Percentiles rank a stretch among this genome's conserved stretches.
Conservation (phyloP, 371 early-diverging fungal species). For the Apophysomyces trapeziformis region DNA sequence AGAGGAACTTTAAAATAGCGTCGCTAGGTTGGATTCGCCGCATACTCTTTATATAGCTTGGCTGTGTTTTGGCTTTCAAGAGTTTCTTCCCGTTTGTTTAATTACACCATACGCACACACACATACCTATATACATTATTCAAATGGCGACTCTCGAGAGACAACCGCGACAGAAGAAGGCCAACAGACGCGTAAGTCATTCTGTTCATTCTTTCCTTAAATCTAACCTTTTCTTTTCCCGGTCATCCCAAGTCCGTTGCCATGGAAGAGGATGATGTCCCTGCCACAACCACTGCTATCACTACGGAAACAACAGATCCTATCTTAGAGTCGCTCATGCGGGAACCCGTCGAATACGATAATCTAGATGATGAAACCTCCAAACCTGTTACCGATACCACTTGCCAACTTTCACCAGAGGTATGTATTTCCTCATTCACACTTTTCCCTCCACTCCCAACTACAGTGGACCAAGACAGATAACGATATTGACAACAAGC, state of each 20-base stretch:
- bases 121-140: neutral
- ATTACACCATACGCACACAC: neutral
- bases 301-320: neutral
- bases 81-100: neutral
- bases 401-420: constrained; percentile 16
- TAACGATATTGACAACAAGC: too few species aligned
- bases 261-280: neutral
- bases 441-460: too few species aligned
- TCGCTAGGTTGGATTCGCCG: neutral
- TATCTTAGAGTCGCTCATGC: constrained; percentile 1
- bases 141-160: constrained; percentile 14
- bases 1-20: constrained; percentile 6
- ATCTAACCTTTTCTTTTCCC: neutral
- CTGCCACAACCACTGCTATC: neutral
- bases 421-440: constrained; percentile 11
- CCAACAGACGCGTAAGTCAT: constrained; percentile 1
- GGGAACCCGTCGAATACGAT: constrained; percentile 6
- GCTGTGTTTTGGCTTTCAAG: neutral
- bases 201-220: neutral
- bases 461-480: too few species aligned
- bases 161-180: constrained; percentile 1
- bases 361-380: neutral
- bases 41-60: constrained; percentile 9
- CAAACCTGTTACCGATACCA: neutral
- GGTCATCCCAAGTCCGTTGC: neutral